A percentile compares a stretch with the other conserved stretches of the same genome.
Evolutionary conservation across 331 rosid species (phyloP).

Genomic region (Pyracantha coccinea): DNA sequence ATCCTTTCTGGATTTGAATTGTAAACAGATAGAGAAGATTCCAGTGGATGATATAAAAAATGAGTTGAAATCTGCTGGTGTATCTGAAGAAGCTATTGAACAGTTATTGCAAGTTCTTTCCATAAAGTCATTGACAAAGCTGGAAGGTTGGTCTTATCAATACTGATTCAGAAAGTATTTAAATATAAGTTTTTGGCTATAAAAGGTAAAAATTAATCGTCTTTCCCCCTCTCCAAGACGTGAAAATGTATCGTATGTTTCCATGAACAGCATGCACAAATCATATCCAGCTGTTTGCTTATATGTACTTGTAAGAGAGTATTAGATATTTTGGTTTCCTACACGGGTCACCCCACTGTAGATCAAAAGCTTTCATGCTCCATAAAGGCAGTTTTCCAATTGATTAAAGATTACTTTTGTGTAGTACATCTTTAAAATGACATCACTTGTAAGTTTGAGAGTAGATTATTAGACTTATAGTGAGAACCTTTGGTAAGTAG

Average conservation of each 20-base stretch:
- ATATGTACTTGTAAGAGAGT: not conserved
- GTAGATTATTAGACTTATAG: no score
- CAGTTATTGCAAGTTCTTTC: conserved; percentile 85
- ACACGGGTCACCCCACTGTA: no score
- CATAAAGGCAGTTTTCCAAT: not conserved
- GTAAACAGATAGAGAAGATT: conserved; percentile 71
- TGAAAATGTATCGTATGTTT: not conserved
- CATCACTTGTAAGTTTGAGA: no score
- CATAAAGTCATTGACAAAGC: conserved; percentile 69
- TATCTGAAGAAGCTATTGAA: conserved; percentile 65
- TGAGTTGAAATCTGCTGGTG: conserved; percentile 60
- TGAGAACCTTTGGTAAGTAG: no score
- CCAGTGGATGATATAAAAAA: conserved; percentile 69
- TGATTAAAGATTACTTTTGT: not conserved
- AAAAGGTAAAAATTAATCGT: not conserved
- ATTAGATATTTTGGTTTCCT: not conserved
- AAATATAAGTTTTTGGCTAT: not conserved
- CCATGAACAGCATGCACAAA: not conserved
- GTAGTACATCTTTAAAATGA: not conserved
- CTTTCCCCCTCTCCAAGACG: not conserved
- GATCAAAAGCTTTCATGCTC: not conserved
- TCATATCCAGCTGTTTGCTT: not conserved
- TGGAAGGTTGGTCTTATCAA: conserved; percentile 59
- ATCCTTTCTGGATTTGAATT: not conserved
- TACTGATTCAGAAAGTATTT: not conserved